A percentile compares a stretch with the other conserved stretches of the same genome.
Evolutionary conservation across 345 rosid species (phyloP).

Genomic region (Rhodamnia argentea): DNA sequence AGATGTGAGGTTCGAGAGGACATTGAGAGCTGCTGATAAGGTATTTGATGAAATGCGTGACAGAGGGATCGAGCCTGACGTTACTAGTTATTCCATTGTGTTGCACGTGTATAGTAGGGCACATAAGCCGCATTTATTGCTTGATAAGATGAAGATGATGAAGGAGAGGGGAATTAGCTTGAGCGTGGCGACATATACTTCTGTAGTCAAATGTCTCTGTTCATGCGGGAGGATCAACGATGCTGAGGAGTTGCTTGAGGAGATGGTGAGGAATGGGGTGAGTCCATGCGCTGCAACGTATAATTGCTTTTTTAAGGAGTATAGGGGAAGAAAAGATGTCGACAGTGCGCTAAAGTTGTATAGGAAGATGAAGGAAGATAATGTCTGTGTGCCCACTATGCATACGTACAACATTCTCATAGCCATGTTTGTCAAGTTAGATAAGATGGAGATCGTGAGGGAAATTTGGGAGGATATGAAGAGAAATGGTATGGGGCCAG

Average conservation of each 20-base stretch:
- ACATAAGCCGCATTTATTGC: constrained; percentile 59
- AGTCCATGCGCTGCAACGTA: constrained; percentile 53
- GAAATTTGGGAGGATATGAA: constrained; percentile 76
- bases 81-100: constrained; percentile 66
- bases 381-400: constrained; percentile 25
- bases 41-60: constrained; percentile 74
- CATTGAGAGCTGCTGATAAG: constrained; percentile 50
- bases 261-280: constrained; percentile 55
- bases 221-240: constrained; percentile 67
- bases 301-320: constrained; percentile 88
- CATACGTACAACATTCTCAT: constrained; percentile 61
- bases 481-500: constrained; percentile 44
- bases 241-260: constrained; percentile 52
- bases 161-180: constrained; percentile 56
- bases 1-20: constrained; percentile 49
- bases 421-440: constrained; percentile 47
- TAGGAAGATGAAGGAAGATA: constrained; percentile 54
- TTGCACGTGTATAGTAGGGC: constrained; percentile 78
- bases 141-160: constrained; percentile 70
- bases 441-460: constrained; percentile 35
- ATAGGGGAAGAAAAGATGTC: constrained; percentile 63
- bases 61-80: constrained; percentile 75
- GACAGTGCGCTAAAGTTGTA: constrained; percentile 57
- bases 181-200: constrained; percentile 51
- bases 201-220: constrained; percentile 71